phyloP scores from a whole-genome alignment of 177 flowering plant species.

The Vitis hybrid region DNA sequence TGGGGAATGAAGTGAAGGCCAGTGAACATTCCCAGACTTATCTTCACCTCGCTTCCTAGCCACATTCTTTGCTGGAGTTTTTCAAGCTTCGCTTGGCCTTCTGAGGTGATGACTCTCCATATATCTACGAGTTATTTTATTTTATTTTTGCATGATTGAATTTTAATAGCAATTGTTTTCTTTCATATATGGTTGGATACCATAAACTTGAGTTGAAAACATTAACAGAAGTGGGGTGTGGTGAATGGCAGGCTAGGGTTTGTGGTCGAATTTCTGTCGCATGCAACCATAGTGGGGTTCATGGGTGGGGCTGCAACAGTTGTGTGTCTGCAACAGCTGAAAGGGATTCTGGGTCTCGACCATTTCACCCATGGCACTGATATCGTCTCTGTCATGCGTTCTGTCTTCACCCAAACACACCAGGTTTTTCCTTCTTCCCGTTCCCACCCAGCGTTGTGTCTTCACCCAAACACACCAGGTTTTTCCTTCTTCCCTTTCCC shows the following conservation, averaged over 20 bases:
- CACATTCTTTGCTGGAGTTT: conserved; percentile 75
- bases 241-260: conserved; percentile 22
- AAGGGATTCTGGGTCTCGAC: conserved; percentile 49
- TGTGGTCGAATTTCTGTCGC: conserved; percentile 40
- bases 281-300: conserved; percentile 39
- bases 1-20: conserved; percentile 60
- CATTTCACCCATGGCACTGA: conserved; percentile 54
- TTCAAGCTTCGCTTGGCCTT: conserved; percentile 68
- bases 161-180: neutral
- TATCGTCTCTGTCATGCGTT: conserved; percentile 34
- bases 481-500: too few species aligned
- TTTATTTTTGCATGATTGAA: neutral
- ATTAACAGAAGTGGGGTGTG: too few species aligned
- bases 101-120: conserved; percentile 46
- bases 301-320: conserved; percentile 47
- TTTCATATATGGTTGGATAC: too few species aligned
- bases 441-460: neutral
- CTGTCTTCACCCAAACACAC: conserved; percentile 30
- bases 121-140: neutral
- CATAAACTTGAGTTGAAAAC: too few species aligned
- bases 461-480: too few species aligned
- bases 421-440: conserved; percentile 18
- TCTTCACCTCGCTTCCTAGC: conserved; percentile 90
- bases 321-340: conserved; percentile 50
- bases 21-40: conserved; percentile 58